phyloP scores from a whole-genome alignment of 75 land plant genomes.

The Gnetum montanum region DNA sequence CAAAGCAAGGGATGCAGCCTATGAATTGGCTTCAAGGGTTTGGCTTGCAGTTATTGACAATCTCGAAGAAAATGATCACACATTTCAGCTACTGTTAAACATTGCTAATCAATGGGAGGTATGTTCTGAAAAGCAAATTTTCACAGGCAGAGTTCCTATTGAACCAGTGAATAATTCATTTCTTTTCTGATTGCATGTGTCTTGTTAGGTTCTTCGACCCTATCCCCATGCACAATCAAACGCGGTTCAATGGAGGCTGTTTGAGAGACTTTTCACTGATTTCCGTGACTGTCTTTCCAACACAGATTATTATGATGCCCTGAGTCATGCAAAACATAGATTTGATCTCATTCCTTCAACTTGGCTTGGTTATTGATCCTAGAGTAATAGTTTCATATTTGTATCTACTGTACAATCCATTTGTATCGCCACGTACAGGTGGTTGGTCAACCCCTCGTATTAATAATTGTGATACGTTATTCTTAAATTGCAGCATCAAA shows the following conservation, averaged over 20 bases:
- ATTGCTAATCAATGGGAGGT: conserved; percentile 85
- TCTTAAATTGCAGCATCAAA: no score
- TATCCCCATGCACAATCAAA: conserved; percentile 76
- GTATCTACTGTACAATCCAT: no score
- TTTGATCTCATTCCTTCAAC: conserved; percentile 70
- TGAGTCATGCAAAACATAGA: conserved; percentile 59
- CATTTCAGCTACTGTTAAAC: conserved; percentile 57
- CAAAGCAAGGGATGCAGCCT: conserved; percentile 57
- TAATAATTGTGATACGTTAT: no score
- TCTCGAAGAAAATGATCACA: conserved; percentile 68
- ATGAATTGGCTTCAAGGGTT: conserved; percentile 75
- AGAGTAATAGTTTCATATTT: no score
- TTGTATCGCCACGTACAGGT: no score
- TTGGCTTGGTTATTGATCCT: conserved; percentile 71
- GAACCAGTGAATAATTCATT: no score
- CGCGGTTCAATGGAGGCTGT: conserved; percentile 75
- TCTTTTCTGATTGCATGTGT: background rate
- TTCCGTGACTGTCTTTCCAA: conserved; percentile 75
- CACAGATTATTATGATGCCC: conserved; percentile 46
- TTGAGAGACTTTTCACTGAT: conserved; percentile 84
- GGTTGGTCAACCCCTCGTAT: no score
- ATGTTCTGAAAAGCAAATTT: no score
- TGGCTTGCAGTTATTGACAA: conserved; percentile 88
- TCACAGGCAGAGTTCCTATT: no score
- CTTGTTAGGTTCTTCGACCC: conserved; percentile 63